Evolutionary conservation across 2,329 filamentous ascomycete species (phyloP).

Genomic region (Fusarium nanum): DNA sequence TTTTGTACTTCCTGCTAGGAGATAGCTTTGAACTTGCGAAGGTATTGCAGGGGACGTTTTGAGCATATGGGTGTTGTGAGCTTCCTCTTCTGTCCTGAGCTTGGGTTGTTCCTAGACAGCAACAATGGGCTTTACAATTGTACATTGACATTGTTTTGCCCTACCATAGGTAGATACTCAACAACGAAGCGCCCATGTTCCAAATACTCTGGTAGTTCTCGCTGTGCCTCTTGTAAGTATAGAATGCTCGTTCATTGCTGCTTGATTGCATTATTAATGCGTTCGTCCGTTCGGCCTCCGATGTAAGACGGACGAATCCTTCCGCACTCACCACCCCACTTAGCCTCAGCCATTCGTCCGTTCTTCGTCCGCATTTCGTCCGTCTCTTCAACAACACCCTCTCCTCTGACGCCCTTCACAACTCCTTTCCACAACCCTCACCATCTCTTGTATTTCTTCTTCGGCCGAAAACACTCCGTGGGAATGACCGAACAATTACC

Average conservation of each 20-base stretch:
- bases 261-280: constrained; percentile 7
- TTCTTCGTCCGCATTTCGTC: constrained; percentile 28
- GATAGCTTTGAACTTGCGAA: rapidly evolving
- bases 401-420: neutral
- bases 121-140: neutral
- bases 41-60: neutral
- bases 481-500: constrained; percentile 34
- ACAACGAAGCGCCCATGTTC: neutral
- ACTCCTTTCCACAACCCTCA: neutral
- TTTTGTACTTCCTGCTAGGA: neutral
- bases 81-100: neutral
- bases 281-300: constrained; percentile 35
- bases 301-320: constrained; percentile 28
- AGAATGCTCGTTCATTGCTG: neutral
- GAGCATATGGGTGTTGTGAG: no score
- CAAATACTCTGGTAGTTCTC: neutral
- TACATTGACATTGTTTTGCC: neutral
- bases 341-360: constrained; percentile 22
- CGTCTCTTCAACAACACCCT: constrained; percentile 7
- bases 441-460: neutral
- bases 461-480: constrained; percentile 39
- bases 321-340: neutral
- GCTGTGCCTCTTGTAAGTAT: neutral
- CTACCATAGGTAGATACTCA: neutral
- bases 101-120: neutral